Evolutionary conservation across 2,329 filamentous ascomycete genomes (phyloP).

Genomic region (Aureobasidium melanogenum): DNA sequence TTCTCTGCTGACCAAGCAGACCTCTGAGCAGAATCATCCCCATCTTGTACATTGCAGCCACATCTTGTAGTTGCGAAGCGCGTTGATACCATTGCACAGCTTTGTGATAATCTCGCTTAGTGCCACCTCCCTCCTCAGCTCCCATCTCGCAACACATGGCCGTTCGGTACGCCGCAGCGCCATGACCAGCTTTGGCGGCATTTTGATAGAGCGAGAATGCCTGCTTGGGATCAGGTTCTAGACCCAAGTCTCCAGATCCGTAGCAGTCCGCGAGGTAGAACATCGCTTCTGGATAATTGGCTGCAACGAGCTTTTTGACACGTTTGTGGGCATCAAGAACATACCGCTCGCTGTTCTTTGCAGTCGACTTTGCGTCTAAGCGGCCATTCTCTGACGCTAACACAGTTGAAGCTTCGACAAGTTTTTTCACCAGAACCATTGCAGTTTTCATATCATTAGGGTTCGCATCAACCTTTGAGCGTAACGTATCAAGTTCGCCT

Average conservation of each 20-base stretch:
- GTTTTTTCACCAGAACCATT: conserved; percentile 67
- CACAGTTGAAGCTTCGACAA: conserved; percentile 75
- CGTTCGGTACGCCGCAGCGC: conserved; percentile 82
- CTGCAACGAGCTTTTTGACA: conserved; percentile 73
- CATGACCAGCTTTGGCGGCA: conserved; percentile 80
- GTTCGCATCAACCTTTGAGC: conserved; percentile 59
- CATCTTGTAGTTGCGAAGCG: conserved; percentile 80
- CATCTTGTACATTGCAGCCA: conserved; percentile 95
- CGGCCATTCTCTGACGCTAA: conserved; percentile 69
- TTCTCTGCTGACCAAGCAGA: conserved; percentile 75
- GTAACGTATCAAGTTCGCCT: conserved; percentile 68
- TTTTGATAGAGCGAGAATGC: conserved; percentile 91
- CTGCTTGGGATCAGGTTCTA: conserved; percentile 78
- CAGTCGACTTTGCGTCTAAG: conserved; percentile 54
- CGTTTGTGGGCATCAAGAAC: conserved; percentile 80
- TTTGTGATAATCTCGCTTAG: conserved; percentile 80
- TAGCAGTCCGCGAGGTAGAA: conserved; percentile 89
- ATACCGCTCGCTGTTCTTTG: conserved; percentile 69
- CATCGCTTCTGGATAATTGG: conserved; percentile 75
- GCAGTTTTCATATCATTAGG: conserved; percentile 64
- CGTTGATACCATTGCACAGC: conserved; percentile 98
- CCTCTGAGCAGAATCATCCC: conserved; percentile 94
- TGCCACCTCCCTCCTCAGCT: conserved; percentile 87
- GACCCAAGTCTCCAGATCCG: conserved; percentile 69
- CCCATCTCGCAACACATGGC: conserved; percentile 97